Percentiles rank a stretch among this genome's conserved stretches.
Evolutionary conservation across 441 rosid genomes (phyloP).

Genomic region (Adansonia madagascariensis): DNA sequence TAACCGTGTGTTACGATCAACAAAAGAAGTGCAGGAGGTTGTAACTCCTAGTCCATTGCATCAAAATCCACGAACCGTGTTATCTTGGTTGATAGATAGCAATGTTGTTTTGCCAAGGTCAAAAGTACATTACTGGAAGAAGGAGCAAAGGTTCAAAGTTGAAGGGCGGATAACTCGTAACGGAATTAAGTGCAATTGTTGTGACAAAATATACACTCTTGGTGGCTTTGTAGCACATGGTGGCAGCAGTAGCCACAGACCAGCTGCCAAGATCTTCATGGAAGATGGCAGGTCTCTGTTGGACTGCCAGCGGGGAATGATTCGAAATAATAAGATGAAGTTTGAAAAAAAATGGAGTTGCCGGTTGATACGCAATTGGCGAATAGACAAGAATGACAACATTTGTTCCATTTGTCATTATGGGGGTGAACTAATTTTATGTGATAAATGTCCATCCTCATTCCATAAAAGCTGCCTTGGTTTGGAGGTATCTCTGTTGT

Average conservation of each 20-base stretch:
- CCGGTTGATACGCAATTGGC: slow-evolving; percentile 33
- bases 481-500: slow-evolving; percentile 46
- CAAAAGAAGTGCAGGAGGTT: slow-evolving; percentile 55
- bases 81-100: slow-evolving; percentile 82
- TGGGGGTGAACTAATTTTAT: slow-evolving; percentile 61
- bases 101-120: slow-evolving; percentile 61
- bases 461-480: slow-evolving; percentile 60
- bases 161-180: slow-evolving; percentile 62
- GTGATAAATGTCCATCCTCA: slow-evolving; percentile 65
- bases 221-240: slow-evolving; percentile 63
- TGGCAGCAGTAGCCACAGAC: slow-evolving; percentile 40
- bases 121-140: slow-evolving; percentile 50
- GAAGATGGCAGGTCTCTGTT: slow-evolving; percentile 82
- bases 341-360: slow-evolving; percentile 28
- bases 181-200: slow-evolving; percentile 78
- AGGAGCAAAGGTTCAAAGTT: slow-evolving; percentile 35
- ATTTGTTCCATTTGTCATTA: slow-evolving; percentile 60
- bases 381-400: slow-evolving; percentile 43
- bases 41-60: slow-evolving; percentile 38
- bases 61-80: slow-evolving; percentile 53
- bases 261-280: slow-evolving; percentile 60
- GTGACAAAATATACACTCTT: slow-evolving; percentile 50
- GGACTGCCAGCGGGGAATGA: slow-evolving; percentile 61
- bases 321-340: slow-evolving; percentile 35
- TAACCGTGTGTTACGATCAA: slow-evolving; percentile 40